These are phyloP conservation scores for Saitoella complicata DNA, from an alignment of 805 yeast genomes.

Conservation along the genomic window DNA sequence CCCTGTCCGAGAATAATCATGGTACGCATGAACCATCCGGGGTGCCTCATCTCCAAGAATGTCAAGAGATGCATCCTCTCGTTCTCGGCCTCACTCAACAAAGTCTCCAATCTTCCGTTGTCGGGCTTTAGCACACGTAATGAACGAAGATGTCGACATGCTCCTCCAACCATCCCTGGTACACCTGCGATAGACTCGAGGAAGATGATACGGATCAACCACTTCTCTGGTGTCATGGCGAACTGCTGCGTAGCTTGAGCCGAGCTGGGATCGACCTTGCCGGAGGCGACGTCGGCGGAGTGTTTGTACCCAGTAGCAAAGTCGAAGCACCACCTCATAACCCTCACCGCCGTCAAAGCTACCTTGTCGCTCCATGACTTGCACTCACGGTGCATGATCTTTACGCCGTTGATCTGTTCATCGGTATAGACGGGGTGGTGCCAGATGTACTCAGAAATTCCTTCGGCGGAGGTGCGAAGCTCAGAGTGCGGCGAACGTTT, in stretches of 20 bases:
- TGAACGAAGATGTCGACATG: constrained; percentile 51
- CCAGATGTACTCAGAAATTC: constrained; percentile 15
- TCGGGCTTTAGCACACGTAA: constrained; percentile 46
- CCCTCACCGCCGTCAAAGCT: constrained; percentile 32
- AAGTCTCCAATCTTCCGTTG: constrained; percentile 59
- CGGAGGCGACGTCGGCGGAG: constrained; percentile 27
- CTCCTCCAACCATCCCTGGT: constrained; percentile 63
- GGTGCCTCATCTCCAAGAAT: constrained; percentile 46
- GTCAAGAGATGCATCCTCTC: constrained; percentile 65
- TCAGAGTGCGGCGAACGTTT: constrained; percentile 14
- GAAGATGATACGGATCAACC: constrained; percentile 45
- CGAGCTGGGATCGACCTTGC: constrained; percentile 10
- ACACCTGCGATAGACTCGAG: constrained; percentile 63
- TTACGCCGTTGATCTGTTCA: constrained; percentile 27
- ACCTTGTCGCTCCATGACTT: constrained; percentile 32
- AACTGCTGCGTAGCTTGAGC: constrained; percentile 14
- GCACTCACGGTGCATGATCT: constrained; percentile 38
- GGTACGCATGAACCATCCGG: constrained; percentile 38
- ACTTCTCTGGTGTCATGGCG: constrained; percentile 43
- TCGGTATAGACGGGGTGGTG: constrained; percentile 28
- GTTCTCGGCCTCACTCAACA: constrained; percentile 60
- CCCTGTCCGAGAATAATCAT: constrained; percentile 53
- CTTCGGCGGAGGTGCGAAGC: constrained; percentile 9
- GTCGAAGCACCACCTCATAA: constrained; percentile 39
- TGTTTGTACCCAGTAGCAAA: constrained; percentile 48